A percentile compares a stretch with the other conserved stretches of the same genome.
Conservation (phyloP, 2,329 filamentous ascomycete species). For the Aspergillus pseudoglaucus region DNA sequence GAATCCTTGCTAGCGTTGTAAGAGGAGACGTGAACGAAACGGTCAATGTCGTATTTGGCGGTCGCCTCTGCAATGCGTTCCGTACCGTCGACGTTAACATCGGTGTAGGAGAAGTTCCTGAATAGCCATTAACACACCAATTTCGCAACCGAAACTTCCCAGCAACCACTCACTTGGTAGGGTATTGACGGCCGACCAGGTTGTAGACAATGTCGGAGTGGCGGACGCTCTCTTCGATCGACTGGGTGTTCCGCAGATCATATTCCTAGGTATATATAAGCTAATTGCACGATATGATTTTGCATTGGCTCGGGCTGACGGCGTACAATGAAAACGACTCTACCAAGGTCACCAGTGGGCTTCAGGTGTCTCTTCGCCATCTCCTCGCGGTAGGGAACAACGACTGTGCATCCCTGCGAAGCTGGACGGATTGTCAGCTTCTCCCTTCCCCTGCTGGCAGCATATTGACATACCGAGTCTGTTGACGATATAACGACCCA, state of each 20-base stretch:
- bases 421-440: constrained; percentile 49
- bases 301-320: neutral
- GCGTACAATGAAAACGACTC: constrained; percentile 73
- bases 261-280: constrained; percentile 59
- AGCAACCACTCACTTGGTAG: constrained; percentile 67
- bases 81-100: constrained; percentile 87
- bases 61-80: constrained; percentile 89
- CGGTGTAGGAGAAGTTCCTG: constrained; percentile 87
- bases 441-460: constrained; percentile 19
- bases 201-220: constrained; percentile 99
- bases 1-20: constrained; percentile 82
- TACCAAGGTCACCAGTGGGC: constrained; percentile 87
- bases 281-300: neutral
- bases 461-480: constrained; percentile 59
- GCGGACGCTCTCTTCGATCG: constrained; percentile 91
- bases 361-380: constrained; percentile 97
- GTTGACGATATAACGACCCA: constrained; percentile 97
- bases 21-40: constrained; percentile 93
- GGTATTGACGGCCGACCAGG: constrained; percentile 86
- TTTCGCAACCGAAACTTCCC: neutral
- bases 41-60: constrained; percentile 95
- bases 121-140: constrained; percentile 25
- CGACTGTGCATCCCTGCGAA: constrained; percentile 85
- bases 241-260: constrained; percentile 87
- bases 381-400: constrained; percentile 91